Evolutionary conservation across 208 protist species (phyloP), one percentile per base, ranked within the genome.

Genomic region (Novymonas esmeraldas): DNA sequence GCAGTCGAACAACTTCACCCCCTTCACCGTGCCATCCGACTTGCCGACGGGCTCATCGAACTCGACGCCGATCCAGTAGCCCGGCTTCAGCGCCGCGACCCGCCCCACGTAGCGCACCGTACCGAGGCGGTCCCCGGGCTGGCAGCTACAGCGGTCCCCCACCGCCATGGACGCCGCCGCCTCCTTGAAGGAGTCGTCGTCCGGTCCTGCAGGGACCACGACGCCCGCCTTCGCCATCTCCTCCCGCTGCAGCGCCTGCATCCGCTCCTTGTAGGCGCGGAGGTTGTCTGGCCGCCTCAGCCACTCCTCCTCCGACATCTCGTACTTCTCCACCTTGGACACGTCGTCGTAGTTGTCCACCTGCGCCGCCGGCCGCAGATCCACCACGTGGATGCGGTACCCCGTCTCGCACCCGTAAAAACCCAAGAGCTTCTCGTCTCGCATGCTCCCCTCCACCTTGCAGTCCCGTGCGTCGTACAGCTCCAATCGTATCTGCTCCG

Each of bases 1-100:
- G 61, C 94, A 98, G 51, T 84, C 67, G 68, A 99, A 99, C 31
- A 98, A 92, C 46, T 61, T 55, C 24, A 77, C 79, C 5, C 92
- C 93, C 68, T 98, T 98, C 22, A 97, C 92, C 16, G 79, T 79
- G 29, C 97, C 97, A 69, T 99, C 85, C 22, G 93, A 94, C 60
- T 98, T 98, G 18, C 97, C 97, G 2, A 97, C 78, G 39, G 97
- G 97, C 71, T 98, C 92, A 61, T 99, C 97, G 29, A 98, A 96
- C 73, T 95, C 75, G 6, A 99, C 89, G 57, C 94, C 94, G 48
- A 98, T 60, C 91, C 92, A 98, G 64, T 84, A 98, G 7, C 94
- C 94, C 10, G 82, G 82, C 77, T 94, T 95, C 56, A 97, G 78
- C 59, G 72, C 42, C 3, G 81, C 78, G 9, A 95, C 78, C 26